phyloP scores from a whole-genome alignment of 768 basidiomycete species.

The Amanita phalloides region DNA sequence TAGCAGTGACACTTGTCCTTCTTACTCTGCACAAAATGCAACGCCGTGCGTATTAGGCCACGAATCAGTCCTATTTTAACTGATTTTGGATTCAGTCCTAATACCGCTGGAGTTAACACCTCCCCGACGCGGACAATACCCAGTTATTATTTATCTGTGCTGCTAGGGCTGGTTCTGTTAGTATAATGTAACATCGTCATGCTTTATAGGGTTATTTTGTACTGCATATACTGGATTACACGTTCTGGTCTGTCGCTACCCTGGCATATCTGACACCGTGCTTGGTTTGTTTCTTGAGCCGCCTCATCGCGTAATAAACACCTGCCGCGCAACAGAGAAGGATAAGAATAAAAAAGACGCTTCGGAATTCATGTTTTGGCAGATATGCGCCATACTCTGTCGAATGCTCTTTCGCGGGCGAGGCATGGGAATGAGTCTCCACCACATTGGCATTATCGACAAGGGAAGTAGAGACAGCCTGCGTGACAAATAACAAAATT shows the following conservation, averaged over 20 bases:
- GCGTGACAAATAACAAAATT: conserved; percentile 36
- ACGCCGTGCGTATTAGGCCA: conserved; percentile 40
- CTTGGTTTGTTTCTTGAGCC: conserved; percentile 20
- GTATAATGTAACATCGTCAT: neutral
- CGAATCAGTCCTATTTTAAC: neutral
- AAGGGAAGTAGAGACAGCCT: conserved; percentile 23
- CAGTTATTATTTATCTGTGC: neutral
- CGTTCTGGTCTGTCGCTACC: neutral
- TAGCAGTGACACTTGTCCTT: conserved; percentile 47
- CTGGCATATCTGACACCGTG: neutral
- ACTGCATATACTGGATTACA: neutral
- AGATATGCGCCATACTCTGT: neutral
- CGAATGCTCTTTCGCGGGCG: conserved; percentile 8
- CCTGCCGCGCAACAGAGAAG: conserved; percentile 46
- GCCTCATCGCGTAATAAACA: conserved; percentile 28
- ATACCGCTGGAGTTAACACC: conserved; percentile 1
- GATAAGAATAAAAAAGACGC: conserved; percentile 31
- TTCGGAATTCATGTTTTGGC: conserved; percentile 21
- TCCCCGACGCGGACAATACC: neutral
- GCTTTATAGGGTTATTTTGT: neutral
- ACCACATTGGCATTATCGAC: neutral
- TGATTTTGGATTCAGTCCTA: neutral
- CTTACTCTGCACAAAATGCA: conserved; percentile 58
- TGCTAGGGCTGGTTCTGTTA: neutral
- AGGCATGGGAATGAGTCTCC: conserved; percentile 1